phyloP scores from a whole-genome alignment of 2,329 filamentous ascomycete species.

The Aureobasidium sp. region DNA sequence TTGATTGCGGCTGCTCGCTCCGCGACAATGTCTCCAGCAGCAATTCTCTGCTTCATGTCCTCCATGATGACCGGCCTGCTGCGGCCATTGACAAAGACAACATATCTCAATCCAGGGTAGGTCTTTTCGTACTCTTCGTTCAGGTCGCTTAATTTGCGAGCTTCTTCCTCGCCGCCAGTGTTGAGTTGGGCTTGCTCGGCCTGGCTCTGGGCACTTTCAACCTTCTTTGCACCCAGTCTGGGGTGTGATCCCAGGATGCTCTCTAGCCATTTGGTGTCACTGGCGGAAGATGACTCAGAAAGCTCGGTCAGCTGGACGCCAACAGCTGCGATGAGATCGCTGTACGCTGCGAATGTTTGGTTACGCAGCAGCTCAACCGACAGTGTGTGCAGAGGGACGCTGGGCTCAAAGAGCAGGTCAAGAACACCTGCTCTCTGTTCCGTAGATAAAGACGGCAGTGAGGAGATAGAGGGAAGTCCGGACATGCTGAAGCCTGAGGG shows the following conservation, averaged over 20 bases:
- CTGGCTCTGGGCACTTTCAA: constrained; percentile 70
- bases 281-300: constrained; percentile 40
- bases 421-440: constrained; percentile 50
- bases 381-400: constrained; percentile 61
- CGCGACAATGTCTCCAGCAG: constrained; percentile 51
- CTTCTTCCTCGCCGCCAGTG: constrained; percentile 41
- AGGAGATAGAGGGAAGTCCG: constrained; percentile 49
- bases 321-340: constrained; percentile 58
- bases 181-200: constrained; percentile 74
- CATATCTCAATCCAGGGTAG: constrained; percentile 78
- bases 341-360: constrained; percentile 56
- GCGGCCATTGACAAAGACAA: constrained; percentile 85
- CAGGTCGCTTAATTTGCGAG: constrained; percentile 48
- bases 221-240: constrained; percentile 69
- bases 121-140: constrained; percentile 71
- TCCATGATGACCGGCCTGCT: constrained; percentile 65
- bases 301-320: constrained; percentile 56
- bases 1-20: constrained; percentile 69
- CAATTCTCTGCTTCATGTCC: constrained; percentile 70
- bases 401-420: constrained; percentile 80
- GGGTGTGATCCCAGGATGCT: constrained; percentile 74
- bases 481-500: neutral
- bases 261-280: constrained; percentile 52
- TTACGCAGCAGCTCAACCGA: constrained; percentile 58
- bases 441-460: constrained; percentile 48